Evolutionary conservation across 805 yeast genomes (phyloP).

Genomic region (Schwanniomyces yamadae): DNA sequence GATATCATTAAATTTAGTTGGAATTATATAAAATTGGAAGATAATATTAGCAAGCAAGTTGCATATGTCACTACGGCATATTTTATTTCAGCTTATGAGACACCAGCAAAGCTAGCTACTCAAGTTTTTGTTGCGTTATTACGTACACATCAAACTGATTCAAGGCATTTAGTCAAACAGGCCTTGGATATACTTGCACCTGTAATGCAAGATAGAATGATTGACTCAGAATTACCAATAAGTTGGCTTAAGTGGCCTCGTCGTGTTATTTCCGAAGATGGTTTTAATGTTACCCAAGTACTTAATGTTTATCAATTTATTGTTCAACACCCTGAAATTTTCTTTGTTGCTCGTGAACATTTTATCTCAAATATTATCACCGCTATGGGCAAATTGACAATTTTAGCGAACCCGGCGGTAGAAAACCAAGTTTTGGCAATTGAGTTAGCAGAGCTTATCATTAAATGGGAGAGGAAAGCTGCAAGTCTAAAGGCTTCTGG

Average conservation of each 20-base stretch:
- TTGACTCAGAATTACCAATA: slow-evolving; percentile 50
- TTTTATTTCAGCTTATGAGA: slow-evolving; percentile 84
- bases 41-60: slow-evolving; percentile 82
- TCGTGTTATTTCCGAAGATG: slow-evolving; percentile 86
- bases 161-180: slow-evolving; percentile 77
- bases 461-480: slow-evolving; percentile 78
- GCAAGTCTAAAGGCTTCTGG: slow-evolving; percentile 12
- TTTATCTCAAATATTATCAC: slow-evolving; percentile 85
- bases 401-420: slow-evolving; percentile 68
- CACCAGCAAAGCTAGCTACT: slow-evolving; percentile 83
- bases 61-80: slow-evolving; percentile 87
- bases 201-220: slow-evolving; percentile 68
- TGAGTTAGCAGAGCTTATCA: slow-evolving; percentile 81
- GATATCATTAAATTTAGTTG: slow-evolving; percentile 92
- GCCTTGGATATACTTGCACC: slow-evolving; percentile 89
- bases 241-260: slow-evolving; percentile 95
- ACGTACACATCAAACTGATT: slow-evolving; percentile 81
- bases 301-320: slow-evolving; percentile 85
- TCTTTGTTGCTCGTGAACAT: slow-evolving; percentile 83
- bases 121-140: slow-evolving; percentile 90
- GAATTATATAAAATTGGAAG: slow-evolving; percentile 89
- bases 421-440: slow-evolving; percentile 86
- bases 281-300: slow-evolving; percentile 82
- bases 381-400: slow-evolving; percentile 88
- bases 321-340: slow-evolving; percentile 79